Evolutionary conservation across 2,329 filamentous ascomycete species (phyloP), one percentile per base, ranked within the genome.

Genomic region (Zymoseptoria brevis): DNA sequence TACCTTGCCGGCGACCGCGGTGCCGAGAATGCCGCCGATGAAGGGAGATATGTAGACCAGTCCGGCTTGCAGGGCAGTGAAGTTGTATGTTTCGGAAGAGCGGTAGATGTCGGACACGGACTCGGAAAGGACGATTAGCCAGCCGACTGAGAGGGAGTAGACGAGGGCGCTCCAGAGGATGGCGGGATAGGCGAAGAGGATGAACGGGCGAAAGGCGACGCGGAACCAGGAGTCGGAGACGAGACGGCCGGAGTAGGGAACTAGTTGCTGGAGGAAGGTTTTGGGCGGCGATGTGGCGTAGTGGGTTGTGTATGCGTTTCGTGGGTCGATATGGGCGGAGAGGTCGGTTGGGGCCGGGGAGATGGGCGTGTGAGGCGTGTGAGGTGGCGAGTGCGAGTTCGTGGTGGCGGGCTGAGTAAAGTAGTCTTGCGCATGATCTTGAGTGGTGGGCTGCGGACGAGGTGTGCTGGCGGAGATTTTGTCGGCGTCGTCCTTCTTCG

Each of bases 71-170:
- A 96, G 77, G 0, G 90, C 82, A 22, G 82, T 85, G 72, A 97
- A 97, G 66, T 92, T 83, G 76, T 97, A 97, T 0, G 79, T 80
- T 0, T 81, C 77, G 0, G 79, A 77, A 57, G 84, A 79, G 45
- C 88, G 84, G 73, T 90, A 97, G 61, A 97, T 88, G 60, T 87
- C 80, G 0, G 90, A 83, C 2, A 97, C 85, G 0, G 88, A 88
- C 74, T 97, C 92, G 0, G 91, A 96, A 1, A 97, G 83, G 50
- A 97, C 91, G 65, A 97, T 96, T 26, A 97, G 81, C 94, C 93
- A 97, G 45, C 93, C 93, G 6, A 97, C 83, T 0, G 91, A 94
- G 67, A 94, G 87, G 0, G 91, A 80, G 72, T 97, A 97, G 3
- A 96, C 84, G 0, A 88, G 79, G 0, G 90, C 79, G 5, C 89